phyloP scores from a whole-genome alignment of 176 grass and related monocot species.

The Rhynchospora tenuis region DNA sequence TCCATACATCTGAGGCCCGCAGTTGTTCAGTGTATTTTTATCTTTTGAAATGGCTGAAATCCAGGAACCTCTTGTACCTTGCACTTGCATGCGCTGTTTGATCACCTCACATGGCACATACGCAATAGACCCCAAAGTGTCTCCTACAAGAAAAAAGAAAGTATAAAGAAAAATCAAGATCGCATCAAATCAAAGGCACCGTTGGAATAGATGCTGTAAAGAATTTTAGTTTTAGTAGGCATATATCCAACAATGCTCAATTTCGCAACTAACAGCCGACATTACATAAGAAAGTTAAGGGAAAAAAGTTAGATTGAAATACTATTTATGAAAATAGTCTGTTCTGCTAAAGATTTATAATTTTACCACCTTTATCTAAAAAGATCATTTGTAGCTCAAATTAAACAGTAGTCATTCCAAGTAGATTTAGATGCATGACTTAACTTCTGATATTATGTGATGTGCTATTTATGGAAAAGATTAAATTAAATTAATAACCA shows the following conservation, averaged over 20 bases:
- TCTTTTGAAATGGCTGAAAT: constrained; percentile 39
- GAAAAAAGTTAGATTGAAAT: background rate
- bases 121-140: constrained; percentile 91
- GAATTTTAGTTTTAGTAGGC: background rate
- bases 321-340: background rate
- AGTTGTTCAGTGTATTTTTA: constrained; percentile 35
- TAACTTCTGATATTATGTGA: background rate
- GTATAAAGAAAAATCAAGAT: background rate
- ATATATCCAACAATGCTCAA: background rate
- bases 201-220: background rate
- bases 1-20: constrained; percentile 53
- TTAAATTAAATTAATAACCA: background rate
- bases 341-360: background rate
- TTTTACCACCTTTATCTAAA: background rate
- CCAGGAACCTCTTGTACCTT: constrained; percentile 84
- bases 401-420: background rate
- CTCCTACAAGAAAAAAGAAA: constrained; percentile 49
- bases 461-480: background rate
- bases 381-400: background rate
- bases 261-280: background rate
- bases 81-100: constrained; percentile 95
- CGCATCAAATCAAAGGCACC: background rate
- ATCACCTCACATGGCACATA: constrained; percentile 97
- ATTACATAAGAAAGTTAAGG: background rate
- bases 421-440: background rate